phyloP scores from a whole-genome alignment of 2,329 filamentous ascomycete species.

The Trichoderma pleuroti region DNA sequence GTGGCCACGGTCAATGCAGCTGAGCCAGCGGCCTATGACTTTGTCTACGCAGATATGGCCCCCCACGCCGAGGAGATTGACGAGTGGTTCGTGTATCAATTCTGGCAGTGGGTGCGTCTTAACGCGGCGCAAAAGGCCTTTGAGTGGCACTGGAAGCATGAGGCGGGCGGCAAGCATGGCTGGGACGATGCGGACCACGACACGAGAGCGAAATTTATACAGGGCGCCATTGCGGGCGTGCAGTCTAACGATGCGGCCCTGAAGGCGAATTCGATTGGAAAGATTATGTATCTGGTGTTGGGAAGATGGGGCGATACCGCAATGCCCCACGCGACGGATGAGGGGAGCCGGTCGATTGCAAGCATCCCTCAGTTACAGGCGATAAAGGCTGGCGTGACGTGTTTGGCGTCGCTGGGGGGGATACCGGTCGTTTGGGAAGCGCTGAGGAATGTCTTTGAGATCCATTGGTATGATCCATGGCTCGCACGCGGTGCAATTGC shows the following conservation, averaged over 20 bases:
- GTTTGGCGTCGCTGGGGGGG: slow-evolving; percentile 50
- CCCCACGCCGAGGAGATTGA: slow-evolving; percentile 84
- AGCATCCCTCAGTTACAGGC: slow-evolving; percentile 55
- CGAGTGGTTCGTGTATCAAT: slow-evolving; percentile 94
- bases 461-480: slow-evolving; percentile 46
- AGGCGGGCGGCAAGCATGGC: slow-evolving; percentile 37
- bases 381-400: slow-evolving; percentile 53
- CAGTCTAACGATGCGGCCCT: slow-evolving; percentile 46
- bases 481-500: not conserved
- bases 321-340: slow-evolving; percentile 42
- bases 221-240: slow-evolving; percentile 45
- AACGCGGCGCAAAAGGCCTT: slow-evolving; percentile 73
- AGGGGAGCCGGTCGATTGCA: slow-evolving; percentile 47
- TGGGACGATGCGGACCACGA: slow-evolving; percentile 66
- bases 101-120: slow-evolving; percentile 78
- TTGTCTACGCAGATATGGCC: slow-evolving; percentile 70
- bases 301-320: slow-evolving; percentile 70
- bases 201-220: slow-evolving; percentile 55
- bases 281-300: slow-evolving; percentile 59
- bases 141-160: slow-evolving; percentile 67
- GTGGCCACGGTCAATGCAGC: slow-evolving; percentile 69
- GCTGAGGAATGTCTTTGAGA: slow-evolving; percentile 47
- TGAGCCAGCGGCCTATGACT: slow-evolving; percentile 77
- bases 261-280: slow-evolving; percentile 53
- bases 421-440: slow-evolving; percentile 51